Evolutionary conservation across 2,329 filamentous ascomycete species (phyloP), one percentile per base, ranked within the genome.

Genomic region (Calonectria naviculata): DNA sequence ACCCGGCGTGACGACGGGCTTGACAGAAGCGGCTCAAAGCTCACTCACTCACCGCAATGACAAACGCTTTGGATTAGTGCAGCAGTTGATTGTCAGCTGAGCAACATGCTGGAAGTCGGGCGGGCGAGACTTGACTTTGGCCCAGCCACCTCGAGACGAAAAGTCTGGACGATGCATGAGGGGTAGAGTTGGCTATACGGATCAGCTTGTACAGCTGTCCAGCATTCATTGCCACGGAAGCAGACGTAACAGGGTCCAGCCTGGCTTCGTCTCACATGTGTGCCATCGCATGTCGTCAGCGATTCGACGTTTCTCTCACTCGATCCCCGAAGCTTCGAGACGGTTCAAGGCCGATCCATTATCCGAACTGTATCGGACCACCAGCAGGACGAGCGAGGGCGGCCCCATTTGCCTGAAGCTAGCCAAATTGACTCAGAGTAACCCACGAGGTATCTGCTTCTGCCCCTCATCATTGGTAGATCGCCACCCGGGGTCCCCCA

Each of bases 361-460:
- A 67, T 71, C 72, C 68, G 58, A 75, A 73, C 68, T 68, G 72
- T 75, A 68, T 74, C 70, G 67, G 63, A 67, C 72, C 72, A 74
- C 65, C 65, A 24, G 9, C 62, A 21, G 56, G 21, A 13, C 34
- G 24, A 24, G 56, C 71, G 26, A 17, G 8, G 17, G 17, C 44
- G 29, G 31, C 61, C 29, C 21, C 34, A 67, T 15, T 49, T 29
- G 63, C 70, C 56, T 54, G n/a, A 66, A 68, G 60, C 67, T 71
- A 62, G 76, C 75, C 67, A 72, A 76, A 78, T 78, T 76, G 68
- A 76, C 77, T 76, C 76, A 76, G 58, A 42, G 13, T 9, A 36
- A 36, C 42, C 44, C 58, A 63, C 29, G 44, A 36, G 61, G 21
- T 29, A 41, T 56, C 60, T 58, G 61, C 28, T 64, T 52, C 74